Percentiles rank a stretch among this genome's conserved stretches.
These are phyloP conservation scores for Trichocladium uniseriatum DNA, from an alignment of 495 filamentous ascomycete species.

Conservation along the genomic window DNA sequence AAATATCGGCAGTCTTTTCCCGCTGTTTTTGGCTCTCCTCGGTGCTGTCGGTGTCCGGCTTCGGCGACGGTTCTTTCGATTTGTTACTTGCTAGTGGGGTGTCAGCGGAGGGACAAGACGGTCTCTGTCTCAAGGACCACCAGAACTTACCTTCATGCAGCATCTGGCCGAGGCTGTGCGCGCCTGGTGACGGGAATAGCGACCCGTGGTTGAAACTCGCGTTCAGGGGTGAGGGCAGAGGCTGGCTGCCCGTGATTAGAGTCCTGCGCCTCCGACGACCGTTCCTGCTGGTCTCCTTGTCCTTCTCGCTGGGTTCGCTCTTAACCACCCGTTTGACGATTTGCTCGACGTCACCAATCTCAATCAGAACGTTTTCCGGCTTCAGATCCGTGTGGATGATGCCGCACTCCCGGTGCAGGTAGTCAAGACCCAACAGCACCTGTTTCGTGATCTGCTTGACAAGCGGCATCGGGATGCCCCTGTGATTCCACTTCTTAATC, in stretches of 20 bases:
- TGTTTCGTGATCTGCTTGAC: constrained; percentile 99
- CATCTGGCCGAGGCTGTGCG: constrained; percentile 76
- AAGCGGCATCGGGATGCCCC: constrained; percentile 89
- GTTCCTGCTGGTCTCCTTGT: constrained; percentile 87
- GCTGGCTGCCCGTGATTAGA: constrained; percentile 94
- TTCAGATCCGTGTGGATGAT: constrained; percentile 99
- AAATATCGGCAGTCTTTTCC: constrained; percentile 87
- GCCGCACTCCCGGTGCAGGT: constrained; percentile 93
- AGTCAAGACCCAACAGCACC: constrained; percentile 88
- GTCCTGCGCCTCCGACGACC: constrained; percentile 86
- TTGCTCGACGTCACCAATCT: constrained; percentile 95
- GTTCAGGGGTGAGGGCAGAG: constrained; percentile 89
- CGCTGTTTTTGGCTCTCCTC: constrained; percentile 74
- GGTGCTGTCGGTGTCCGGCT: constrained; percentile 39
- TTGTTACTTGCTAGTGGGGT: constrained; percentile 23
- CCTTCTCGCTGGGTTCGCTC: constrained; percentile 67
- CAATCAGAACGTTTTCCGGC: constrained; percentile 96
- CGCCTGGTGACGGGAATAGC: constrained; percentile 57
- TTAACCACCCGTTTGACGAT: constrained; percentile 95
- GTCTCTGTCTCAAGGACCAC: not conserved
- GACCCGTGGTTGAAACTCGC: constrained; percentile 76
- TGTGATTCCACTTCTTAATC: constrained; percentile 97
- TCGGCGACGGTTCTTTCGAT: constrained; percentile 44
- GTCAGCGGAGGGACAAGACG: constrained; percentile 10
- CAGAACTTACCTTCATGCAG: constrained; percentile 57